Evolutionary conservation across 306 rosid species (phyloP).

Genomic region (Quercus bicolor): DNA sequence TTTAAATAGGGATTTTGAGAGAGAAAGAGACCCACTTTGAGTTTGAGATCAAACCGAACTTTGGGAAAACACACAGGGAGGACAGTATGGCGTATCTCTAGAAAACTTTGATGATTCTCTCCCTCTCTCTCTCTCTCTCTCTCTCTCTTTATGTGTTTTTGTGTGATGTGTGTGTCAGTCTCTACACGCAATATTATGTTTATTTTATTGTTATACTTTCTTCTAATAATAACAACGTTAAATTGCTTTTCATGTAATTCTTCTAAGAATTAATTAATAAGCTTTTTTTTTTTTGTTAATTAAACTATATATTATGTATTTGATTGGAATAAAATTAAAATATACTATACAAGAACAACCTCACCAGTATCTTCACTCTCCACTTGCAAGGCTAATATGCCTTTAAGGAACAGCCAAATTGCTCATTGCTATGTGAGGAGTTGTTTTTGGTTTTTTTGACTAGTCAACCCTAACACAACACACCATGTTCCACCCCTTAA

Average conservation of each 20-base stretch:
- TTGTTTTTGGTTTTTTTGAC: constrained; percentile 13
- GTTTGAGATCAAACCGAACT: not conserved
- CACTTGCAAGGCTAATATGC: too few species aligned
- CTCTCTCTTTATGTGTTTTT: not conserved
- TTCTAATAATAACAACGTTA: not conserved
- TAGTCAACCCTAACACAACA: constrained; percentile 20
- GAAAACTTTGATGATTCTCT: not conserved
- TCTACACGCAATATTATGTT: not conserved
- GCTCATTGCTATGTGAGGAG: not conserved
- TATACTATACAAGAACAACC: not conserved
- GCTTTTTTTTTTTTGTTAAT: too few species aligned
- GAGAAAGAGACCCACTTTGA: not conserved
- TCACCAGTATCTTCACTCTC: not conserved
- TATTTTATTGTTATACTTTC: not conserved
- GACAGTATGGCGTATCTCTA: constrained; percentile 1
- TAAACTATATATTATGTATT: not conserved
- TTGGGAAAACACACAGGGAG: not conserved
- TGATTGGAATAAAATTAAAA: not conserved
- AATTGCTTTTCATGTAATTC: not conserved
- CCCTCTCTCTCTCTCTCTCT: not conserved
- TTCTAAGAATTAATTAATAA: too few species aligned
- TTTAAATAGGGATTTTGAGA: constrained; percentile 27
- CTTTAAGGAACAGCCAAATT: constrained; percentile 1
- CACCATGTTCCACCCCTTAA: constrained; percentile 2
- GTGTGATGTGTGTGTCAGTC: not conserved